These are phyloP conservation scores for Myriosclerotinia duriaeana DNA, from an alignment of 2,329 filamentous ascomycete species.

Conservation along the genomic window DNA sequence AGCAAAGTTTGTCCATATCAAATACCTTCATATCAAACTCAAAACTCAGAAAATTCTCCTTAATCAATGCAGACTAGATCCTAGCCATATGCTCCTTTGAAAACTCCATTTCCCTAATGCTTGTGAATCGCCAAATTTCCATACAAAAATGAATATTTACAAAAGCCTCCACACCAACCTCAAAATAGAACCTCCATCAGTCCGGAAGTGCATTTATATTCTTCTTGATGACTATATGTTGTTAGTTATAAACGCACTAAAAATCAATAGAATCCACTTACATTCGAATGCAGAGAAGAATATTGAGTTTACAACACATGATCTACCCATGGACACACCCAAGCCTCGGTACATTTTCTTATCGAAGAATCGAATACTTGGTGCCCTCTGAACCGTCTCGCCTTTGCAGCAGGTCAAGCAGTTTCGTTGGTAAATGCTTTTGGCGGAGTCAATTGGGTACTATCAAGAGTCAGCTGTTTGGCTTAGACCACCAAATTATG, in stretches of 20 bases:
- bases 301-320: constrained; percentile 80
- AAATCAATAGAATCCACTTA: constrained; percentile 9
- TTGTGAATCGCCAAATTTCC: constrained; percentile 14
- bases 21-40: not conserved
- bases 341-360: constrained; percentile 79
- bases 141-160: constrained; percentile 25
- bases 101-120: constrained; percentile 23
- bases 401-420: constrained; percentile 68
- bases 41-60: not conserved
- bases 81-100: constrained; percentile 10
- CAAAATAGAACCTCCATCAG: constrained; percentile 19
- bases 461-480: constrained; percentile 16
- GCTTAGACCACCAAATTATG: not conserved
- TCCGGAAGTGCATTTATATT: constrained; percentile 44
- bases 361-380: constrained; percentile 76
- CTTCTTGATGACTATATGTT: constrained; percentile 61
- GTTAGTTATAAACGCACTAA: not conserved
- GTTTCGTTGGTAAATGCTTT: constrained; percentile 82
- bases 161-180: constrained; percentile 4
- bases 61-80: not conserved
- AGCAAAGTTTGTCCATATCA: not conserved
- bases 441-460: constrained; percentile 73
- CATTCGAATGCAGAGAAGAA: constrained; percentile 86
- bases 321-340: constrained; percentile 79
- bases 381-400: constrained; percentile 60